phyloP scores from a whole-genome alignment of 1,284 basidiomycete genomes.

The Fomitopsis palustris region DNA sequence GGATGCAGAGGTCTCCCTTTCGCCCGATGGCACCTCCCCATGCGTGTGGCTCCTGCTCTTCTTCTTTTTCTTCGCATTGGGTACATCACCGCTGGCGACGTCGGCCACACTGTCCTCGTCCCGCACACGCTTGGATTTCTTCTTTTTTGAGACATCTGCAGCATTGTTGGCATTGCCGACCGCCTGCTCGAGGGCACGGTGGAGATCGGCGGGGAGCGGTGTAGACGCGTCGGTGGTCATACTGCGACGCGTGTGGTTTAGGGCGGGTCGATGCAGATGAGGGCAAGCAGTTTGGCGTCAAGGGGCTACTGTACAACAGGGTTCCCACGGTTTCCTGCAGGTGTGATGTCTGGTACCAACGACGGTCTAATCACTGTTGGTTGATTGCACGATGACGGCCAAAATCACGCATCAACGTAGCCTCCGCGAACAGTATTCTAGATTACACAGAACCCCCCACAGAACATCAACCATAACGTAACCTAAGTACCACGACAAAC shows the following conservation, averaged over 20 bases:
- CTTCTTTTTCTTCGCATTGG: conserved; percentile 22
- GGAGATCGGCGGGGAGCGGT: conserved; percentile 31
- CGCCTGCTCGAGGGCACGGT: conserved; percentile 43
- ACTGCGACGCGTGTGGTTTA: conserved; percentile 20
- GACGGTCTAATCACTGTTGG: no score
- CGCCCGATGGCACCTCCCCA: conserved; percentile 6
- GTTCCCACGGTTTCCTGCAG: not conserved
- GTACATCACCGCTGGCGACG: conserved; percentile 26
- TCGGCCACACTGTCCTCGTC: conserved; percentile 24
- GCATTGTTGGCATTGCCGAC: conserved; percentile 32
- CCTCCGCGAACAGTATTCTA: no score
- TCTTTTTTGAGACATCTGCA: conserved; percentile 32
- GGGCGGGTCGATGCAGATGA: conserved; percentile 28
- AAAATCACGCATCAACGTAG: no score
- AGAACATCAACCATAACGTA: not conserved
- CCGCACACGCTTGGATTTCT: conserved; percentile 38
- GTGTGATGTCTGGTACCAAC: not conserved
- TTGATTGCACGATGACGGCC: no score
- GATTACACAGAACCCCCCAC: not conserved
- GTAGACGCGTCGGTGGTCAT: conserved; percentile 17
- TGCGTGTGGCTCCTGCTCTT: conserved; percentile 27
- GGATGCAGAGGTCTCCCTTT: not conserved
- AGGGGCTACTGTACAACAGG: not conserved
- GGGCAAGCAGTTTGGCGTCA: conserved; percentile 26
- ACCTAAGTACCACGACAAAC: not conserved